A percentile compares a stretch with the other conserved stretches of the same genome.
Conservation (phyloP, 2,329 filamentous ascomycete genomes). For the Pseudocercospora crystallina region DNA sequence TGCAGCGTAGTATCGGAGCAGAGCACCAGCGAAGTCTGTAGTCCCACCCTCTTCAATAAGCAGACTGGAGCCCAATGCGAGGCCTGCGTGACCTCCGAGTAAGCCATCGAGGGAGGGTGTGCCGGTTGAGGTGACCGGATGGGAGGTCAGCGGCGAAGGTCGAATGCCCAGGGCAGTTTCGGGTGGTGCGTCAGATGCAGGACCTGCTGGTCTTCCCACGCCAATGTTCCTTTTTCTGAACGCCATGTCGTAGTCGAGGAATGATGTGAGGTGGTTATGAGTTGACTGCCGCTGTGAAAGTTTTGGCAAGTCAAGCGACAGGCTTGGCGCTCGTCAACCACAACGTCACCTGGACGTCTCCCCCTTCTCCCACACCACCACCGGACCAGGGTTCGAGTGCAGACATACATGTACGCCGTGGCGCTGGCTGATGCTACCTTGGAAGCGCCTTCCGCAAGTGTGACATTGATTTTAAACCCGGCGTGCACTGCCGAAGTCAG, state of each 20-base stretch:
- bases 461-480: too few species aligned
- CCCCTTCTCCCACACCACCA: too few species aligned
- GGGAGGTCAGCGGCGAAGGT: conserved; percentile 84
- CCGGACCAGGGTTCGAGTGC: too few species aligned
- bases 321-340: too few species aligned
- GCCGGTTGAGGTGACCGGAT: conserved; percentile 86
- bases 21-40: conserved; percentile 84
- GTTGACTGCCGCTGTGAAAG: too few species aligned
- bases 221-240: conserved; percentile 28
- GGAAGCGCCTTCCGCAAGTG: too few species aligned
- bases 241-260: conserved; percentile 17
- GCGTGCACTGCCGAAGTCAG: too few species aligned
- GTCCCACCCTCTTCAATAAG: conserved; percentile 86
- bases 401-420: too few species aligned
- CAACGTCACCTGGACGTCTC: too few species aligned
- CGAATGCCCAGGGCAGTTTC: conserved; percentile 56
- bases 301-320: too few species aligned
- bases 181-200: neutral
- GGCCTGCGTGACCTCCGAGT: conserved; percentile 80
- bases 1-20: conserved; percentile 86
- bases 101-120: conserved; percentile 81
- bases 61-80: conserved; percentile 77
- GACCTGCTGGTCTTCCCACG: conserved; percentile 9
- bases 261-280: too few species aligned
- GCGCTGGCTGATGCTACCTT: too few species aligned